Evolutionary conservation across 2,329 filamentous ascomycete genomes (phyloP).

Genomic region (Aspergillus sp.): DNA sequence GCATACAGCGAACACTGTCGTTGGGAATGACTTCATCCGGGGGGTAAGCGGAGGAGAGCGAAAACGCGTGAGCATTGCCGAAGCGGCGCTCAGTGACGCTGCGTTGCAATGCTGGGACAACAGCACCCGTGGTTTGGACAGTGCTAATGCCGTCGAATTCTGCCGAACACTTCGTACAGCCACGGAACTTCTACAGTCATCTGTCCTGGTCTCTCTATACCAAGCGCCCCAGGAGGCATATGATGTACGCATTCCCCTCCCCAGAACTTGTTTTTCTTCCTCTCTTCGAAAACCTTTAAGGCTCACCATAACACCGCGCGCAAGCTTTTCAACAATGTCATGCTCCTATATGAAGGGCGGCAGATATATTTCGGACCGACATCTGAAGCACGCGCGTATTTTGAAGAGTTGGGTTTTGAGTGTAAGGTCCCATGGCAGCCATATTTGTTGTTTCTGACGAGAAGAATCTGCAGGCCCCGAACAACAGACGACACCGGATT

Average conservation of each 20-base stretch:
- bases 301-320: too few relatives aligned
- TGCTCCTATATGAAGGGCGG: constrained; percentile 59
- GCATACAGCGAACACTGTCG: constrained; percentile 11
- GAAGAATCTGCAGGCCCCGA: constrained; percentile 39
- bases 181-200: constrained; percentile 45
- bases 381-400: constrained; percentile 59
- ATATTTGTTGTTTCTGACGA: too few relatives aligned
- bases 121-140: constrained; percentile 46
- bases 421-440: constrained; percentile 39
- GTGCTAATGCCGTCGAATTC: constrained; percentile 55
- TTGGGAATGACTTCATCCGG: constrained; percentile 11
- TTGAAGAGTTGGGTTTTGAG: constrained; percentile 66
- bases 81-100: not conserved
- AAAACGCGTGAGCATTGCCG: constrained; percentile 9
- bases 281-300: too few relatives aligned
- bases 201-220: constrained; percentile 54
- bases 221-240: constrained; percentile 43
- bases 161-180: constrained; percentile 47
- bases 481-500: constrained; percentile 67
- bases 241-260: not conserved
- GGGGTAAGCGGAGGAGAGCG: constrained; percentile 11
- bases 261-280: too few relatives aligned
- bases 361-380: constrained; percentile 54
- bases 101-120: constrained; percentile 6
- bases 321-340: constrained; percentile 64